Evolutionary conservation across 352 stramenopile species (phyloP), one percentile per base, ranked within the genome.

Genomic region (Phytophthora foliorum): DNA sequence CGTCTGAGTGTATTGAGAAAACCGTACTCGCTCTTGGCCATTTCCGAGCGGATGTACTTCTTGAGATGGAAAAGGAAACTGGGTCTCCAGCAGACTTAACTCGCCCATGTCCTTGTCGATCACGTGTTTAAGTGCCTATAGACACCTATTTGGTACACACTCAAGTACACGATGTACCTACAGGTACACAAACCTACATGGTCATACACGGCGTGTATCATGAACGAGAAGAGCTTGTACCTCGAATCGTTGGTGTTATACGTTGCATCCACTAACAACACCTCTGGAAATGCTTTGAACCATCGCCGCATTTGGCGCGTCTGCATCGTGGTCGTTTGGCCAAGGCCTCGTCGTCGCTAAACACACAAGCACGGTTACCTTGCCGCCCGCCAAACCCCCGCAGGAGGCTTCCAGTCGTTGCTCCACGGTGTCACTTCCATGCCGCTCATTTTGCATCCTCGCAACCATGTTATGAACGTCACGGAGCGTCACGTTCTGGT

Each of bases 201-300:
- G 2, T 21, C 44, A 7, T 41, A 54, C 0, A 56, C 31, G 25
- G 56, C 56, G 10, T 56, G 16, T n/a, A 63, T 16, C 56, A 63
- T 57, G 32, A 64, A 64, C 22, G 57, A 64, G 27, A 67, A 67
- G 8, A 67, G 41, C n/a, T 67, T 63, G 42, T 51, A 63, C 7
- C 51, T 19, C 7, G 29, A 16, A 17, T 51, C 21, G 31, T 63
- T 53, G 3, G 58, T 67, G 29, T 58, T 58, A n/a, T 59, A 38
- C 0, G 58, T 59, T 6, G 48, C 38, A n/a, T 67, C 46, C 4
- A 57, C 6, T 0, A 66, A 1, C 4, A 67, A 1, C 1, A 67
- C 58, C 7, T 59, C 48, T 7, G 58, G 48, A 6, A 67, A 67
- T 10, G n/a, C 58, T 8, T 57, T 58, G 46, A 67, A 67, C 24